These are phyloP conservation scores for Abrus precatorius DNA, from an alignment of 306 rosid species.

Conservation along the genomic window DNA sequence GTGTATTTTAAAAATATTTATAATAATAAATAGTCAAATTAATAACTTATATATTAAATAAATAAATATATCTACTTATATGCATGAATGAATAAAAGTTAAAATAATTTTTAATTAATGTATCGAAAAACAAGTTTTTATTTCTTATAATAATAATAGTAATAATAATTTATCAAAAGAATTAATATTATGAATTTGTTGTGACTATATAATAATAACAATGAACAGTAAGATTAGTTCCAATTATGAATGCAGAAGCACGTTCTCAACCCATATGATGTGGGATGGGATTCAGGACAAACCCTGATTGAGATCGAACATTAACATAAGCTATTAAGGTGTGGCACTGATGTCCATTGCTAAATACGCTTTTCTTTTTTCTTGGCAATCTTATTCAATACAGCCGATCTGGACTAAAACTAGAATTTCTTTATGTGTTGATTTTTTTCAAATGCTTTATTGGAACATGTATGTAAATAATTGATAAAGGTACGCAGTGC, in stretches of 20 bases:
- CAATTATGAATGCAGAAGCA: neutral
- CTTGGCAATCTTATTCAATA: neutral
- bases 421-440: neutral
- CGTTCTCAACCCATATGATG: no score
- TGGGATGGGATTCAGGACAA: neutral
- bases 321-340: neutral
- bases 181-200: no score
- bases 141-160: no score
- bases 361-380: neutral
- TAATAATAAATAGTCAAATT: no score
- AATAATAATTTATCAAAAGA: no score
- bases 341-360: neutral
- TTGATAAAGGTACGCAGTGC: neutral
- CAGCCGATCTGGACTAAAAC: neutral
- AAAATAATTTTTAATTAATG: no score
- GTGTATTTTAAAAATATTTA: no score
- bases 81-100: no score
- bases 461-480: constrained; percentile 24
- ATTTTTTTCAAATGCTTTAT: neutral
- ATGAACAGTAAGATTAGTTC: neutral
- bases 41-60: no score
- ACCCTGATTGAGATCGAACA: neutral
- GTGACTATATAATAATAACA: no score
- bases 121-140: no score
- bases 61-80: no score